Base-by-base conservation (phyloP, 192 early-diverging fungal genomes). In the Umbelopsis isabellina region DNA sequence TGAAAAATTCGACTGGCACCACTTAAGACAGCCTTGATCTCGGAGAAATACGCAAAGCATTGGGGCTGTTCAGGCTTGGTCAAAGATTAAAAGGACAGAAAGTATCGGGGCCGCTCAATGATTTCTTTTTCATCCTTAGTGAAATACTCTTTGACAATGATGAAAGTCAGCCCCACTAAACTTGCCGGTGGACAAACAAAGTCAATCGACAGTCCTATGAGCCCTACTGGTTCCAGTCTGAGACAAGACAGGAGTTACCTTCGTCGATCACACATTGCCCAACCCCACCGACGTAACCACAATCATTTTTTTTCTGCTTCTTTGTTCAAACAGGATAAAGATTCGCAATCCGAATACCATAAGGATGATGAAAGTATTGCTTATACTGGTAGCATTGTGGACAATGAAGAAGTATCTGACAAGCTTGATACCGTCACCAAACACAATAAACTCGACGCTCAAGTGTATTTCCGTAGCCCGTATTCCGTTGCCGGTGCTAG, bases 341-440 rank as follows among this genome's bases (percentile, higher is more conserved):
- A 61, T 30, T 61, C 16, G 16, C 21, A 25, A 30, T 61, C 25
- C 0, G 55, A 16, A 3, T 11, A n/a, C 2, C 33, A 25, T 13
- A 61, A 61, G 25, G 55, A 61, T 25, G 55, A 61, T 33, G 55
- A 61, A 7, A 61, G 55, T 18, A 61, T 61, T 61, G 55, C 55
- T 16, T 61, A 35, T 30, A 61, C 55, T 35, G 55, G 55, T 35
- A 61, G 55, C 30, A 13, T 61, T 18, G 55, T 30, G 2, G 55
- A 61, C 3, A 61, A 30, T 33, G 55, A 61, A 11, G 55, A 61
- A 15, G 30, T 30, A 4, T 10, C 55, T 18, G 55, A 25, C 20
- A 49, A 49, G 15, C 33, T 30, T 3, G 25, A 25, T 7, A 61
- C 55, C 2, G 55, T 61, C 27, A 61, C 27, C 25, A 61, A 61